phyloP scores from a whole-genome alignment of 306 rosid species.

The Rubus idaeus region DNA sequence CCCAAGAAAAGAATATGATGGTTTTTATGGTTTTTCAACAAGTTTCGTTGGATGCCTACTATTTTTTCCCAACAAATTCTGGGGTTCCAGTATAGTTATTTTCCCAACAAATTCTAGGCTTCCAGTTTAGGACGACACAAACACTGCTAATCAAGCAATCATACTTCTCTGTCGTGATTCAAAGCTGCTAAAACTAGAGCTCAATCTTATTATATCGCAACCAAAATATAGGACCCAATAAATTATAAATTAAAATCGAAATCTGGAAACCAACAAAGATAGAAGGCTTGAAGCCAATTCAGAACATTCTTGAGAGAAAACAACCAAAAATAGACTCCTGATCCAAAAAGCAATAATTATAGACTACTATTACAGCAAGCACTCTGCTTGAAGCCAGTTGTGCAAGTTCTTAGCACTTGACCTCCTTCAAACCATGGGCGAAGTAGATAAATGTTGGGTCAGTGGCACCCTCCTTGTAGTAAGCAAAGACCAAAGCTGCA shows the following conservation, averaged over 20 bases:
- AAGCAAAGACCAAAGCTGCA: slow-evolving; percentile 68
- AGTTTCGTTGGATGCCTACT: not conserved
- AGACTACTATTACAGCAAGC: slow-evolving; percentile 27
- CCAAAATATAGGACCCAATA: slow-evolving; percentile 2
- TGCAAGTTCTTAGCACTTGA: slow-evolving; percentile 61
- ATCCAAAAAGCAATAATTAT: slow-evolving; percentile 19
- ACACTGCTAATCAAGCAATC: not conserved
- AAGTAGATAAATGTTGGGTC: slow-evolving; percentile 89
- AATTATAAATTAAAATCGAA: slow-evolving; percentile 1
- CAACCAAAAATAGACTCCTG: slow-evolving; percentile 22
- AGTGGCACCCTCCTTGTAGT: slow-evolving; percentile 88
- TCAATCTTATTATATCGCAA: not conserved
- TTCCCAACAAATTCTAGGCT: not conserved
- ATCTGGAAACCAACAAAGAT: not conserved
- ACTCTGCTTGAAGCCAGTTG: slow-evolving; percentile 17
- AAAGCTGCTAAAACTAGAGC: too few species aligned
- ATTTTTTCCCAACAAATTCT: not conserved
- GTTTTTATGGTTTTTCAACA: not conserved
- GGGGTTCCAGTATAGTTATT: not conserved
- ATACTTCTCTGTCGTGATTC: not conserved
- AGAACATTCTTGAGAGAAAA: not conserved
- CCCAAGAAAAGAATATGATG: not conserved
- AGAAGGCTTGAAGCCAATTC: slow-evolving; percentile 19
- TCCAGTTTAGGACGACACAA: too few species aligned
- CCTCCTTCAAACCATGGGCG: slow-evolving; percentile 75